These are phyloP conservation scores for Neospermospora avenae DNA, from an alignment of 2,329 filamentous ascomycete genomes.

Conservation along the genomic window DNA sequence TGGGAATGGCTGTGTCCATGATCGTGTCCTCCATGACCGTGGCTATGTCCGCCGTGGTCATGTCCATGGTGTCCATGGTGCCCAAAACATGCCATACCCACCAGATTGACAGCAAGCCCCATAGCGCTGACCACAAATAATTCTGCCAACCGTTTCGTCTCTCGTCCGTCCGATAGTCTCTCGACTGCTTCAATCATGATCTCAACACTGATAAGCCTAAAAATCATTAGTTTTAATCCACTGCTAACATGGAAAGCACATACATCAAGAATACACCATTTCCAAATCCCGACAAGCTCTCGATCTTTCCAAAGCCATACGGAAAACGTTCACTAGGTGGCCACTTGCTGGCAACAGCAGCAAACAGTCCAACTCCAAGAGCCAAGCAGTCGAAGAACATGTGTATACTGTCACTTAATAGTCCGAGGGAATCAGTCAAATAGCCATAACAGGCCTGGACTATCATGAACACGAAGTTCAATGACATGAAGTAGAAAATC, in stretches of 20 bases:
- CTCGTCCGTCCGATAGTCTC: slow-evolving; percentile 75
- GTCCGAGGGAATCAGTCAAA: slow-evolving; percentile 83
- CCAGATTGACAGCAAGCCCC: slow-evolving; percentile 84
- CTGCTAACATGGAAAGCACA: slow-evolving; percentile 31
- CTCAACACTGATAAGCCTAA: slow-evolving; percentile 87
- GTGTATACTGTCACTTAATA: slow-evolving; percentile 97
- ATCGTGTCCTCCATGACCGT: slow-evolving; percentile 33
- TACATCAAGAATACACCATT: slow-evolving; percentile 94
- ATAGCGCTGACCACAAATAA: slow-evolving; percentile 84
- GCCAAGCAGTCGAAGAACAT: slow-evolving; percentile 99
- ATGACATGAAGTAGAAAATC: slow-evolving; percentile 96
- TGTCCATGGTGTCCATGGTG: slow-evolving; percentile 45
- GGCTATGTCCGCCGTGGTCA: slow-evolving; percentile 27
- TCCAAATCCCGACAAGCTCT: slow-evolving; percentile 92
- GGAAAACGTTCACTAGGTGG: slow-evolving; percentile 84
- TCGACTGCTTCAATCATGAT: slow-evolving; percentile 95
- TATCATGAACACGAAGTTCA: slow-evolving; percentile 94
- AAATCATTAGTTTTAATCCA: slow-evolving; percentile 19
- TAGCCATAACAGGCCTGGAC: slow-evolving; percentile 94
- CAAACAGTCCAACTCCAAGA: slow-evolving; percentile 82
- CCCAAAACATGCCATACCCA: slow-evolving; percentile 62
- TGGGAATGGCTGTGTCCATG: slow-evolving; percentile 32
- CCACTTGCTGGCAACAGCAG: slow-evolving; percentile 96
- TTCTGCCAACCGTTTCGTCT: slow-evolving; percentile 81
- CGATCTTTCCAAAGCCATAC: slow-evolving; percentile 95